Percentiles rank a stretch among this genome's conserved stretches.
phyloP scores from a whole-genome alignment of 192 early-diverging fungal species.

The Rhizoclosmatium sp. region DNA sequence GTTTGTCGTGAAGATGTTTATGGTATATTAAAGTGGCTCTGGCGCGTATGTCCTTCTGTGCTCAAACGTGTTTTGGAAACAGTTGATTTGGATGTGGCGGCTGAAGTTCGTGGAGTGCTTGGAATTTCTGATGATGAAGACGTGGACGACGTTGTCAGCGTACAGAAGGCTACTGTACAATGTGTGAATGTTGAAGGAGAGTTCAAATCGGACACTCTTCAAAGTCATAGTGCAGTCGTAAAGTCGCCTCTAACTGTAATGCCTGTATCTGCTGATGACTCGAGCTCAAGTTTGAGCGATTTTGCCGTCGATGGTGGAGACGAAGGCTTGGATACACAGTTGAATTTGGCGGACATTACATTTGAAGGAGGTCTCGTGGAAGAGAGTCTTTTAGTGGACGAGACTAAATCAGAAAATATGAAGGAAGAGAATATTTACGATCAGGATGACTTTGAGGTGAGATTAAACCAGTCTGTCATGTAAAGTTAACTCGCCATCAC shows the following conservation, averaged over 20 bases:
- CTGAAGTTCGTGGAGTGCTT: not conserved
- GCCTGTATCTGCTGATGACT: not conserved
- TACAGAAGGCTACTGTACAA: not conserved
- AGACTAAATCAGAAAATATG: not conserved
- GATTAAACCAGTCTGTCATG: too few species aligned
- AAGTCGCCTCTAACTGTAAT: not conserved
- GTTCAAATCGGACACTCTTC: not conserved
- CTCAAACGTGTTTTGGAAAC: constrained; percentile 6
- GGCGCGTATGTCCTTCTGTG: not conserved
- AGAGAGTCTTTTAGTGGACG: constrained; percentile 1
- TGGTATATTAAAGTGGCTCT: not conserved
- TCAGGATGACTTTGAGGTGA: too few species aligned
- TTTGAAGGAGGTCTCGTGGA: constrained; percentile 22
- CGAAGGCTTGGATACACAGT: not conserved
- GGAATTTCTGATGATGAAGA: constrained; percentile 6
- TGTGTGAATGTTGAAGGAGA: not conserved
- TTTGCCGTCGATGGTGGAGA: not conserved
- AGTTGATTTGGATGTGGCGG: constrained; percentile 14
- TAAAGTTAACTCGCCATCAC: too few species aligned
- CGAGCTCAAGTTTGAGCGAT: not conserved
- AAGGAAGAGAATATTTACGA: too few species aligned
- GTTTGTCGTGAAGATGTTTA: not conserved
- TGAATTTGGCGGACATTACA: constrained; percentile 23
- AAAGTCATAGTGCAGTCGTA: not conserved
- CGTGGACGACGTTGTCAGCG: not conserved